Conservation (phyloP, 2,329 filamentous ascomycete genomes). For the Phoma herbarum region DNA sequence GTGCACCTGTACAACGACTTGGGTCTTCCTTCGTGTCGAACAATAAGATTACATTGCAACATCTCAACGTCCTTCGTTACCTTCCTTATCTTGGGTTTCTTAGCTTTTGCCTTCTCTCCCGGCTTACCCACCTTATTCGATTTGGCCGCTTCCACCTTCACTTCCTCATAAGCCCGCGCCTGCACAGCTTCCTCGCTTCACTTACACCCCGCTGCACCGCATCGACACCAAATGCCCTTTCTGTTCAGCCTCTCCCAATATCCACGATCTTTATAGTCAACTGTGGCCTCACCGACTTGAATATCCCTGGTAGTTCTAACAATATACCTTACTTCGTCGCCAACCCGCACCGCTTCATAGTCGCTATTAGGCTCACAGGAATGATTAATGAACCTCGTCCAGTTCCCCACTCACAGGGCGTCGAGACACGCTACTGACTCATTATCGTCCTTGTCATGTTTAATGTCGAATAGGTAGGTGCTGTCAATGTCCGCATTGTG, state of each 20-base stretch:
- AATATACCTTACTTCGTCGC: too few species aligned
- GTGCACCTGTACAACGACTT: too few species aligned
- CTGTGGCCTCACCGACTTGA: too few species aligned
- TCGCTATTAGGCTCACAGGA: neutral
- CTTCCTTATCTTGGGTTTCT: neutral
- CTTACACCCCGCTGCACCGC: neutral
- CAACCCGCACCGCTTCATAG: too few species aligned
- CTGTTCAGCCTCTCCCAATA: neutral
- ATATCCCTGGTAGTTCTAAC: too few species aligned
- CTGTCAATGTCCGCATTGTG: neutral
- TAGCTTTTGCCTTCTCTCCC: neutral
- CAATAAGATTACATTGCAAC: neutral
- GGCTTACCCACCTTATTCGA: neutral
- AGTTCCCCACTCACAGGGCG: neutral
- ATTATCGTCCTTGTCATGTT: neutral
- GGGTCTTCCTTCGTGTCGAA: too few species aligned
- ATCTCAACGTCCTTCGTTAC: neutral
- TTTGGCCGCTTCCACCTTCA: neutral
- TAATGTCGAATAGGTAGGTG: neutral
- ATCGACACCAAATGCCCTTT: neutral
- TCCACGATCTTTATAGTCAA: too few species aligned
- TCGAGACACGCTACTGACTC: neutral
- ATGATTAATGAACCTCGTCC: slow-evolving; percentile 5
- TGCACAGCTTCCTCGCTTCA: neutral
- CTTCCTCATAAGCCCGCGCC: neutral